phyloP scores from a whole-genome alignment of 2,329 filamentous ascomycete genomes.

The Fusarium brevicatenulatum region DNA sequence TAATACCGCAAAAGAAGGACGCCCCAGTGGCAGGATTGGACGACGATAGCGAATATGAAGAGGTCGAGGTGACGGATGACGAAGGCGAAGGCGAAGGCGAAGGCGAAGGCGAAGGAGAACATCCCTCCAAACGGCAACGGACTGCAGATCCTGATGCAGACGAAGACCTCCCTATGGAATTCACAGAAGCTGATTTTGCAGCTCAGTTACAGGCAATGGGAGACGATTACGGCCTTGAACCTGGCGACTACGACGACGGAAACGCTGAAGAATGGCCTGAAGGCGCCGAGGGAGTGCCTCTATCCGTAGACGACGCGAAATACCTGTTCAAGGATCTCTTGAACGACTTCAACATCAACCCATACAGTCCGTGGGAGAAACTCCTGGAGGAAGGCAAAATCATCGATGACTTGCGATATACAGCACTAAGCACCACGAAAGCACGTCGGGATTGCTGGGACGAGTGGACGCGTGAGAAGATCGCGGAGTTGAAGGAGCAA shows the following conservation, averaged over 20 bases:
- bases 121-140: slow-evolving; percentile 71
- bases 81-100: slow-evolving; percentile 74
- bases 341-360: slow-evolving; percentile 82
- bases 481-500: slow-evolving; percentile 75
- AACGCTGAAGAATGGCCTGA: slow-evolving; percentile 72
- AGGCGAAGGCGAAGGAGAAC: slow-evolving; percentile 53
- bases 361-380: slow-evolving; percentile 92
- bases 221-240: slow-evolving; percentile 81
- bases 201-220: slow-evolving; percentile 92
- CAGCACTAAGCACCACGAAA: slow-evolving; percentile 82
- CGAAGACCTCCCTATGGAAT: slow-evolving; percentile 72
- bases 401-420: slow-evolving; percentile 88
- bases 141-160: slow-evolving; percentile 67
- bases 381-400: slow-evolving; percentile 84
- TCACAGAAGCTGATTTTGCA: slow-evolving; percentile 93
- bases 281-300: slow-evolving; percentile 73
- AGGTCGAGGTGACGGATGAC: slow-evolving; percentile 45
- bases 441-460: slow-evolving; percentile 84
- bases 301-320: slow-evolving; percentile 80
- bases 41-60: slow-evolving; percentile 72
- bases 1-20: neutral
- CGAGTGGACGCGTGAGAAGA: slow-evolving; percentile 82
- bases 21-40: slow-evolving; percentile 21
- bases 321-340: slow-evolving; percentile 87
- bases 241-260: slow-evolving; percentile 78